Evolutionary conservation across 1,284 basidiomycete species (phyloP).

Genomic region (Fomitopsis schrenkii): DNA sequence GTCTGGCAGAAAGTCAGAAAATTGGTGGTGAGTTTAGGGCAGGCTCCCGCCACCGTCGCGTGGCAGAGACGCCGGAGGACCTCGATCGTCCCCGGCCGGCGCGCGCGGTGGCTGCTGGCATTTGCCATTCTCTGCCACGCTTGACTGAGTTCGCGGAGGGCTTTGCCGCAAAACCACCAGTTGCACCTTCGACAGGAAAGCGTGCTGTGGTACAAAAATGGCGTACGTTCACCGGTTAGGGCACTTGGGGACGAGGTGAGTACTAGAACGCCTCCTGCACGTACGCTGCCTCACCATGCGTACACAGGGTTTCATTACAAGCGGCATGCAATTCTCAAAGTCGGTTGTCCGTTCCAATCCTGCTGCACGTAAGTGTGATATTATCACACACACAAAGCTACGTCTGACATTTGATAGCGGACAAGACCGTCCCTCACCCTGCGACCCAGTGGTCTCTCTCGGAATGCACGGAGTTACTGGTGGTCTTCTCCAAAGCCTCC

Average conservation of each 20-base stretch:
- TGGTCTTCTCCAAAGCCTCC: slow-evolving; percentile 7
- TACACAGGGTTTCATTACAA: slow-evolving; percentile 4
- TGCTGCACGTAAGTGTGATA: slow-evolving; percentile 2
- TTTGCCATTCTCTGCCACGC: neutral
- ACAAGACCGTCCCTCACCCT: neutral
- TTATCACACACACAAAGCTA: neutral
- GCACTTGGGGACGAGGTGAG: neutral
- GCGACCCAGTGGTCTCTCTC: neutral
- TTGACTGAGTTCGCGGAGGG: neutral
- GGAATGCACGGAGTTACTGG: slow-evolving; percentile 5
- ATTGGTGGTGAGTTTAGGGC: slow-evolving; percentile 8
- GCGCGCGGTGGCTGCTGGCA: neutral
- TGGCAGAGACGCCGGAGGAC: neutral
- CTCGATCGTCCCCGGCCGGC: neutral
- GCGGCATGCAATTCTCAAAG: slow-evolving; percentile 3
- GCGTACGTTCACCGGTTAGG: neutral
- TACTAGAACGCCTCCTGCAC: neutral
- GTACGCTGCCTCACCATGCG: neutral
- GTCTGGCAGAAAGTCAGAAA: neutral
- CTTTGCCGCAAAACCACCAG: neutral
- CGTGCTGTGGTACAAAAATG: neutral
- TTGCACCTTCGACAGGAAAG: neutral
- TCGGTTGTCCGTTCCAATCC: neutral
- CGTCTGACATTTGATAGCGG: slow-evolving; percentile 1
- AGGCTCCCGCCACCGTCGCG: neutral